phyloP scores from a whole-genome alignment of 208 protist genomes.

The Endotrypanum monterogeii region DNA sequence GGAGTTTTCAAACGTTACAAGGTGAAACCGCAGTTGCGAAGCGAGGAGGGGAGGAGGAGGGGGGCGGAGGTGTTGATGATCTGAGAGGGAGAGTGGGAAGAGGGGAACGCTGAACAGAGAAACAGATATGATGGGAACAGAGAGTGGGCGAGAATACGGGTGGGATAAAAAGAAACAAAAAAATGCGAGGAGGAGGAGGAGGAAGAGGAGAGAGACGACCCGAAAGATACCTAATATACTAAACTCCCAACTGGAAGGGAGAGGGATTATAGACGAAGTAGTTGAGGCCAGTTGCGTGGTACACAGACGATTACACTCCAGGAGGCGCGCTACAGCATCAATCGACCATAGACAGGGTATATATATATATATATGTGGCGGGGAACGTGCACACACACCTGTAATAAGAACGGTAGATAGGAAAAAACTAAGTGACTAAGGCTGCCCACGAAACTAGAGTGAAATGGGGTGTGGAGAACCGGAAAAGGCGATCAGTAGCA shows the following conservation, averaged over 20 bases:
- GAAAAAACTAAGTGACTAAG: not conserved
- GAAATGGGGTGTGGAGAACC: not conserved
- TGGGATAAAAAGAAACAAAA: not conserved
- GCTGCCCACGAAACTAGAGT: not conserved
- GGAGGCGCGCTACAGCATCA: not conserved
- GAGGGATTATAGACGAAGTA: not conserved
- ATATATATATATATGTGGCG: too few species aligned
- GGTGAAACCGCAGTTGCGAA: not conserved
- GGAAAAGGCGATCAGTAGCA: not conserved
- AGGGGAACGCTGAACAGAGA: not conserved
- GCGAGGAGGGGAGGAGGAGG: not conserved
- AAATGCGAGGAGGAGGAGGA: not conserved
- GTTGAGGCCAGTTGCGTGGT: not conserved
- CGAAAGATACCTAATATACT: not conserved
- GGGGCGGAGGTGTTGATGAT: too few species aligned
- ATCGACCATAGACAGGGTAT: not conserved
- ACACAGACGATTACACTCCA: not conserved
- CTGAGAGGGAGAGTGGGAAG: too few species aligned
- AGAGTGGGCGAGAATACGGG: not conserved
- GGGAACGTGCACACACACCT: not conserved
- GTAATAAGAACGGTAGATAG: not conserved
- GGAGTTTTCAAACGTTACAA: not conserved
- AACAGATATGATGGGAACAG: not conserved
- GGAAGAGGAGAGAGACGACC: not conserved
- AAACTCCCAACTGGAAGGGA: conserved; percentile 1